Evolutionary conservation across 164 flowering plant species (phyloP).

Genomic region (Annona squamosa): DNA sequence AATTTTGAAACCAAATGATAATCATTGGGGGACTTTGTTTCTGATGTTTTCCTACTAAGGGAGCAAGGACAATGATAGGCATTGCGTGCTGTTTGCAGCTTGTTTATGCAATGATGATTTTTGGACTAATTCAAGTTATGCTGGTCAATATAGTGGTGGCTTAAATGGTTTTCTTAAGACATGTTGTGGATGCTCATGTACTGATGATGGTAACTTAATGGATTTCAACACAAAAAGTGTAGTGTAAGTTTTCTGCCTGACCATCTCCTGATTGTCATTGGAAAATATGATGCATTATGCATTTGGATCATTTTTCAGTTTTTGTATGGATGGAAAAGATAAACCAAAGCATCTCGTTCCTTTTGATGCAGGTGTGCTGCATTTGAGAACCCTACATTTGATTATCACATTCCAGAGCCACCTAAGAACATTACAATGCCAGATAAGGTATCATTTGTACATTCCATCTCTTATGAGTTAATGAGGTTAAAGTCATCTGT

Average conservation of each 20-base stretch:
- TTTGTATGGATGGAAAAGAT: background rate
- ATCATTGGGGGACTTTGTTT: background rate
- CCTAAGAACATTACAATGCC: constrained; percentile 13
- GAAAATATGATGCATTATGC: background rate
- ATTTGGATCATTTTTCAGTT: background rate
- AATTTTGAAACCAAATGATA: background rate
- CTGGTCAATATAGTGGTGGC: constrained; percentile 13
- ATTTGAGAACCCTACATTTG: constrained; percentile 14
- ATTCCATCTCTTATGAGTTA: background rate
- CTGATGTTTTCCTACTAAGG: too few relatives aligned
- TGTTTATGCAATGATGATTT: too few relatives aligned
- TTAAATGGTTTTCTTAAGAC: constrained; percentile 11
- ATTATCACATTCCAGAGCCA: constrained; percentile 18
- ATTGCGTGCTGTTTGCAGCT: too few relatives aligned
- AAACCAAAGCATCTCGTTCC: background rate
- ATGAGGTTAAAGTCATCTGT: background rate
- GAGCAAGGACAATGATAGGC: too few relatives aligned
- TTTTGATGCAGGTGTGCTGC: constrained; percentile 19
- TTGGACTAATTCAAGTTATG: too few relatives aligned
- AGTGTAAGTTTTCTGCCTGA: constrained; percentile 8
- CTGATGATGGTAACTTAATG: background rate
- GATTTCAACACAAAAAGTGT: constrained; percentile 1
- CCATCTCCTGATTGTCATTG: background rate
- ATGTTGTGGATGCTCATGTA: background rate
- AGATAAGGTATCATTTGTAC: constrained; percentile 14